These are phyloP conservation scores for Pinus tabuliformis DNA, from an alignment of 75 land plant genomes.

Conservation along the genomic window DNA sequence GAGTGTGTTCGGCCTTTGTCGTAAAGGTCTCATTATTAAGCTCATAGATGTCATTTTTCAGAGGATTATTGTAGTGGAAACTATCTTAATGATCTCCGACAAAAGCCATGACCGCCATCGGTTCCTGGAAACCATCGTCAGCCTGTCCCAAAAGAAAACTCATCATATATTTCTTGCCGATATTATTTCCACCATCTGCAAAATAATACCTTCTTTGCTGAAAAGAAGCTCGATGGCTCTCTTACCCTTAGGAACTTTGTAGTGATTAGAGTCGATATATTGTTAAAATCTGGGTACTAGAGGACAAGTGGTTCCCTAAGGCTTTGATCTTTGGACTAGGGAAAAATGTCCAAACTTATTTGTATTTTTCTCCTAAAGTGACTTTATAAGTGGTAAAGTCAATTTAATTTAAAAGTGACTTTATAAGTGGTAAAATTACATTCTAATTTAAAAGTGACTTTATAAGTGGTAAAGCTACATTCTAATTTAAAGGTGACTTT, in stretches of 20 bases:
- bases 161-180: conserved; percentile 41
- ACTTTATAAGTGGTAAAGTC: too few species aligned
- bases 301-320: too few species aligned
- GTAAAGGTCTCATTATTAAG: conserved; percentile 42
- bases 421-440: too few species aligned
- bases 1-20: conserved; percentile 45
- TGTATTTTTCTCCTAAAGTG: too few species aligned
- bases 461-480: too few species aligned
- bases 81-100: conserved; percentile 60
- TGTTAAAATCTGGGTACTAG: too few species aligned
- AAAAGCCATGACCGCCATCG: conserved; percentile 59
- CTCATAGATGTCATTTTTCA: conserved; percentile 31
- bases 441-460: too few species aligned
- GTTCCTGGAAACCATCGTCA: conserved; percentile 49
- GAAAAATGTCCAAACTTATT: too few species aligned
- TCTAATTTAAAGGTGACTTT: too few species aligned
- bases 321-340: too few species aligned
- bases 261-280: conserved; percentile 61
- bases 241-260: conserved; percentile 50
- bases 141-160: conserved; percentile 56
- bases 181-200: conserved; percentile 66
- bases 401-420: too few species aligned
- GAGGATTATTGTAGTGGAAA: conserved; percentile 37
- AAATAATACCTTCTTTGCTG: conserved; percentile 67
- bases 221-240: conserved; percentile 67